Percentiles rank a stretch among this genome's conserved stretches.
Evolutionary conservation across 176 grass and related monocot species (phyloP).

Genomic region (Cymbopogon citratus): DNA sequence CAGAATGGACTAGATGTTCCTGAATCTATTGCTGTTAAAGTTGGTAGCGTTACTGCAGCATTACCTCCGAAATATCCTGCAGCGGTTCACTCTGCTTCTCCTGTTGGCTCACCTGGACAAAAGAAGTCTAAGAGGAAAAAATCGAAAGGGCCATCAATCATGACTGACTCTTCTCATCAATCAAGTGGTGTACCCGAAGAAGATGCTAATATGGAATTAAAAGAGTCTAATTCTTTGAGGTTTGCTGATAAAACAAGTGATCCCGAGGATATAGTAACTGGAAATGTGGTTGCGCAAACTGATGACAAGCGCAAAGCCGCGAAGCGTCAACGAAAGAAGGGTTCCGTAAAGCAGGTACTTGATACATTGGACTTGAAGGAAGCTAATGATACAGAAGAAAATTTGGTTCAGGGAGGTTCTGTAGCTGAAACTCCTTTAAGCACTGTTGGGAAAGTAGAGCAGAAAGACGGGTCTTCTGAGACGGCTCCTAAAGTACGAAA

Average conservation of each 20-base stretch:
- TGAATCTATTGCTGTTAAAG: slow-evolving; percentile 12
- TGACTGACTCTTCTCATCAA: slow-evolving; percentile 25
- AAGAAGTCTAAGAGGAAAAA: slow-evolving; percentile 30
- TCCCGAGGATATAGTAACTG: slow-evolving; percentile 24
- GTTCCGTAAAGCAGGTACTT: slow-evolving; percentile 28
- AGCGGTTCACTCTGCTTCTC: slow-evolving; percentile 27
- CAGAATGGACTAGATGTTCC: not conserved
- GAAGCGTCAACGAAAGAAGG: slow-evolving; percentile 34
- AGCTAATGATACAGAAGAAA: not conserved
- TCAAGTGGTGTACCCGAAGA: slow-evolving; percentile 22
- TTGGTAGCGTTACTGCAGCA: not conserved
- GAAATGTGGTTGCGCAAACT: slow-evolving; percentile 13
- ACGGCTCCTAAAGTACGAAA: slow-evolving; percentile 1
- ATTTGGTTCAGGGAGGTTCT: slow-evolving; percentile 31
- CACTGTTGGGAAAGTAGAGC: slow-evolving; percentile 28
- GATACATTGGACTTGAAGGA: slow-evolving; percentile 23
- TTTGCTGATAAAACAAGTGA: slow-evolving; percentile 19
- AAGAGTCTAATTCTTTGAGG: slow-evolving; percentile 21
- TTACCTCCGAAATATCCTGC: slow-evolving; percentile 26
- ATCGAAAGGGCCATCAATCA: slow-evolving; percentile 4
- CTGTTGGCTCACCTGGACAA: slow-evolving; percentile 10
- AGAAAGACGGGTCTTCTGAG: slow-evolving; percentile 27
- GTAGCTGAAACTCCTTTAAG: not conserved
- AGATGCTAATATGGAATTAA: slow-evolving; percentile 18
- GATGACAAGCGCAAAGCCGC: slow-evolving; percentile 29